Conservation (phyloP, 352 stramenopile genomes). For the Phytophthora palmivora region DNA sequence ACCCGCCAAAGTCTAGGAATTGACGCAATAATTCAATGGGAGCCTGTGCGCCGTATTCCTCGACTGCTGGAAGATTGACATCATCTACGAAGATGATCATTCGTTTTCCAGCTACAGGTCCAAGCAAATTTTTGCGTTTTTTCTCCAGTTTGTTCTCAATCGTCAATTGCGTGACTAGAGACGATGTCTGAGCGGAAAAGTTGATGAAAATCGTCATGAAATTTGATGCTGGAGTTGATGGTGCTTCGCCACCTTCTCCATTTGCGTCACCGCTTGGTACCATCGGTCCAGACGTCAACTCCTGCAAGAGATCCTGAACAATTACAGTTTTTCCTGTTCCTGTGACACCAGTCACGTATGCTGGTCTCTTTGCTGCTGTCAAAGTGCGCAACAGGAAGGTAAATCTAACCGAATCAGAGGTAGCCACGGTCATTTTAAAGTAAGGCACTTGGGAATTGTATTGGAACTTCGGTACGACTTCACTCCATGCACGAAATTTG, state of each 20-base stretch:
- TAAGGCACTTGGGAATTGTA: conserved; percentile 68
- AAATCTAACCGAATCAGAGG: conserved; percentile 75
- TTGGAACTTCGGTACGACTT: conserved; percentile 74
- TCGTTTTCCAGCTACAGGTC: conserved; percentile 85
- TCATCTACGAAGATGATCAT: conserved; percentile 97
- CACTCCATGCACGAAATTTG: conserved; percentile 59
- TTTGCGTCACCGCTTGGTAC: conserved; percentile 17
- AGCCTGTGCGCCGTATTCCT: conserved; percentile 95
- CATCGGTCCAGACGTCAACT: conserved; percentile 43
- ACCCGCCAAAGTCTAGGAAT: conserved; percentile 95
- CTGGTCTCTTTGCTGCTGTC: conserved; percentile 70
- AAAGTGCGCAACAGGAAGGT: conserved; percentile 65
- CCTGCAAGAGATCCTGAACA: conserved; percentile 78
- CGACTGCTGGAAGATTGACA: conserved; percentile 94
- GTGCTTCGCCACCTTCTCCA: conserved; percentile 30
- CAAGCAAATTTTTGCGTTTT: conserved; percentile 95
- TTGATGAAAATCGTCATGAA: conserved; percentile 89
- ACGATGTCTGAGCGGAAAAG: conserved; percentile 93
- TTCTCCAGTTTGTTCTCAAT: conserved; percentile 96
- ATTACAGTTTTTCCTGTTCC: conserved; percentile 92
- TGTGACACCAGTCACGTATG: conserved; percentile 90
- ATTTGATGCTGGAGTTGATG: conserved; percentile 40
- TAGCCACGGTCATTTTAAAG: conserved; percentile 87
- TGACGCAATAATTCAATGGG: conserved; percentile 95
- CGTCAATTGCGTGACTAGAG: conserved; percentile 87